Conservation (phyloP, 2,329 filamentous ascomycete species). For the Cryphonectria parasitica region DNA sequence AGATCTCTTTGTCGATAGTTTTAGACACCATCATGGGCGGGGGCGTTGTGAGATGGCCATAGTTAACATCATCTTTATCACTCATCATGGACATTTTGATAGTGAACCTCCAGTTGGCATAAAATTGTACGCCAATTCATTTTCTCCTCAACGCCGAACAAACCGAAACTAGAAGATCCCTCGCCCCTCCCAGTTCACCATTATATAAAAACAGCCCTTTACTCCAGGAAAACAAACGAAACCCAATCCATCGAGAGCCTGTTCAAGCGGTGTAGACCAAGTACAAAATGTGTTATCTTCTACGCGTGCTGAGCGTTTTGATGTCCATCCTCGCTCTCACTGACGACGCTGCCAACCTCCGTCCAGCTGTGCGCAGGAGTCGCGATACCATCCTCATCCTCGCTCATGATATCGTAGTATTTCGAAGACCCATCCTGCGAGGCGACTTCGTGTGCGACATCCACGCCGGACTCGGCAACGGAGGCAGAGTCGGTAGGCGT, state of each 20-base stretch:
- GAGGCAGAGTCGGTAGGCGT: constrained; percentile 65
- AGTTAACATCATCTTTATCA: background rate
- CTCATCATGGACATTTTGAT: background rate
- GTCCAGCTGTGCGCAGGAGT: constrained; percentile 66
- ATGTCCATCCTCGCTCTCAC: constrained; percentile 53
- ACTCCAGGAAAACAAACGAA: constrained; percentile 9
- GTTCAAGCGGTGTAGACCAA: background rate
- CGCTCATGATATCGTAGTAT: constrained; percentile 61
- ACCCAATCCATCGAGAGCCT: constrained; percentile 5
- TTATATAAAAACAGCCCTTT: background rate
- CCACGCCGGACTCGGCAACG: constrained; percentile 55
- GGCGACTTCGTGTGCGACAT: constrained; percentile 48
- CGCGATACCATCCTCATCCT: constrained; percentile 58
- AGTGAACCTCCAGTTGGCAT: background rate
- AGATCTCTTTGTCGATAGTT: background rate
- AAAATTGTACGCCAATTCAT: background rate
- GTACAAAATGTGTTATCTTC: background rate
- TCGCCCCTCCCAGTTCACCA: background rate
- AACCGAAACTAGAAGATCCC: constrained; percentile 1
- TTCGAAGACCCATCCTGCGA: constrained; percentile 45
- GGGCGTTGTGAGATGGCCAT: background rate
- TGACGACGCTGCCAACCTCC: constrained; percentile 66
- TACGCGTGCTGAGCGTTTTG: constrained; percentile 40
- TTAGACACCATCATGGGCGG: background rate
- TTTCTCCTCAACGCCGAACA: constrained; percentile 24